Evolutionary conservation across 495 filamentous ascomycete genomes (phyloP), one percentile per base, ranked within the genome.

Genomic region (Lophiostoma macrostomum): DNA sequence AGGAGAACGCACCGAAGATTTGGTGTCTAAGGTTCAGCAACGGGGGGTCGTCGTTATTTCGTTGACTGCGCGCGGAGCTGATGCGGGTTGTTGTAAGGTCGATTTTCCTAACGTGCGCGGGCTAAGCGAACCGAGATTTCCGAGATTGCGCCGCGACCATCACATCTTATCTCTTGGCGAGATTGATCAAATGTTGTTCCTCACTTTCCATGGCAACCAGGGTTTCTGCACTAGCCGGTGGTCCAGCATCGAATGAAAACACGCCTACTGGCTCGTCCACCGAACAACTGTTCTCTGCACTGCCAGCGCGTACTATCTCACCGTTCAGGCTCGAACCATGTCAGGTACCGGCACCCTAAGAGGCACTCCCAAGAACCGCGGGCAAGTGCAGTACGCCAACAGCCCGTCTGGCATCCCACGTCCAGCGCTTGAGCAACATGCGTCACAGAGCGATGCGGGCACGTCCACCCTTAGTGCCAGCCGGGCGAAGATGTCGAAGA

Each of bases 401-500:
- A 86, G 79, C 70, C 80, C 88, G 43, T 93, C 88, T 25, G 81
- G 76, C 67, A 96, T 96, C 62, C 90, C 90, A 49, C 80, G 91
- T 58, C 90, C 90, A 38, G 84, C 89, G 35, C 78, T 85, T 28
- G 90, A 95, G 29, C 67, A 70, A 29, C 76, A 79, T 55, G 42
- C 61, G 14, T 72, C 77, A 53, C 70, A 76, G 34, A 88, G 84
- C 67, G 86, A 91, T 47, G 80, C 76, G 50, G 82, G 81, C 36
- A 80, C 78, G 55, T 88, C 89, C 44, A 83, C 86, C 49, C 78
- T 88, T 73, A 95, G 80, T 78, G 86, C 85, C 65, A 96, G 83
- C 68, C 79, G 93, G 67, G 85, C 88, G 73, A 96, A 94, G 73
- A 91, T 96, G 76, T 85, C 84, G 55, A 97, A 96, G 73, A 83